Percentiles rank a stretch among this genome's conserved stretches.
Conservation (phyloP, 2,329 filamentous ascomycete genomes). For the Helminthosporium solani region DNA sequence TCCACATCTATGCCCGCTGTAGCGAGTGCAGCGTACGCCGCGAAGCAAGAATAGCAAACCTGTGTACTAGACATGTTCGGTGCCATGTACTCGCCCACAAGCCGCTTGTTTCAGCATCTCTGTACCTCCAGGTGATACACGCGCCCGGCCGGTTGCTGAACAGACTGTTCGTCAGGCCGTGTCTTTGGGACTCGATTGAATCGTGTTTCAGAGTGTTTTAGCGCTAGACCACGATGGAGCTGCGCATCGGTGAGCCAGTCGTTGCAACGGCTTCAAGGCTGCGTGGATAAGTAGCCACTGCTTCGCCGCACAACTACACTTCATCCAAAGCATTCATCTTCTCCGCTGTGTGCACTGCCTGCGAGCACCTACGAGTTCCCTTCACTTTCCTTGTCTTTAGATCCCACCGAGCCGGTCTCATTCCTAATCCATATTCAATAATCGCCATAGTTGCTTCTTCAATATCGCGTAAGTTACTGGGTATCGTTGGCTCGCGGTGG, state of each 20-base stretch:
- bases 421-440: conserved; percentile 41
- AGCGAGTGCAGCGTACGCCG: conserved; percentile 18
- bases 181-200: conserved; percentile 32
- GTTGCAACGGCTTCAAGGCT: conserved; percentile 34
- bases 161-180: conserved; percentile 26
- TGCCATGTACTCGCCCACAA: conserved; percentile 36
- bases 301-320: conserved; percentile 40
- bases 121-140: conserved; percentile 22
- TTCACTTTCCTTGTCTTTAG: conserved; percentile 45
- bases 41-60: conserved; percentile 27
- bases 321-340: conserved; percentile 29
- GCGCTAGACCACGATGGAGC: conserved; percentile 29
- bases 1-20: conserved; percentile 18
- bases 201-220: conserved; percentile 44
- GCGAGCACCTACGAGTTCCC: conserved; percentile 39
- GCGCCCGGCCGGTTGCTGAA: conserved; percentile 22
- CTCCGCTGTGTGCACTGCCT: conserved; percentile 18
- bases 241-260: conserved; percentile 24
- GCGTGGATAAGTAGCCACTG: conserved; percentile 39
- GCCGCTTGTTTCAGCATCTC: conserved; percentile 41
- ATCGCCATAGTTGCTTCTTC: conserved; percentile 33
- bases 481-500: conserved; percentile 2
- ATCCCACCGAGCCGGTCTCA: conserved; percentile 50
- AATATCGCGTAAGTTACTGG: conserved; percentile 37
- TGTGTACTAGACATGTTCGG: conserved; percentile 26